Conservation (phyloP, 176 grass and related monocot genomes). For the Oryza glaberrima region DNA sequence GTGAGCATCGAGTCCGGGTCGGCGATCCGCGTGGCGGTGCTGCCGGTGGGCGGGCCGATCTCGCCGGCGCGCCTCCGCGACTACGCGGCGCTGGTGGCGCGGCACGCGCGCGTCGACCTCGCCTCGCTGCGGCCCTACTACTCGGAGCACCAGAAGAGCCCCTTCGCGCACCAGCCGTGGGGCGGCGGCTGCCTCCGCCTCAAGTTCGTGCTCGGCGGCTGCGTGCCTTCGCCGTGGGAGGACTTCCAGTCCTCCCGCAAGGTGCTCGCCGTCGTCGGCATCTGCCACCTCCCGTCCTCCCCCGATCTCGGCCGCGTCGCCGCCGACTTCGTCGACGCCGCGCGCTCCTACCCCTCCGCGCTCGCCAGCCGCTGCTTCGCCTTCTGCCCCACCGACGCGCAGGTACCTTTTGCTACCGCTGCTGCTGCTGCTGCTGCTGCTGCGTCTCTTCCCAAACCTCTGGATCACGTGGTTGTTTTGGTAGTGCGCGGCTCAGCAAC, state of each 20-base stretch:
- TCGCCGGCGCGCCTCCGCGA: constrained; percentile 68
- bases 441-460: constrained; percentile 8
- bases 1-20: constrained; percentile 94
- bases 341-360: constrained; percentile 63
- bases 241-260: constrained; percentile 98
- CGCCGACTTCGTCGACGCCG: constrained; percentile 60
- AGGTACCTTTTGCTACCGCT: constrained; percentile 45
- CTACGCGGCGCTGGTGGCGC: constrained; percentile 72
- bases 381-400: constrained; percentile 85
- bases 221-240: constrained; percentile 89
- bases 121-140: constrained; percentile 87
- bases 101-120: constrained; percentile 73
- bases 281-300: constrained; percentile 82
- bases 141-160: constrained; percentile 97
- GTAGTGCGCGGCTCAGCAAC: not conserved
- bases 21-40: constrained; percentile 83
- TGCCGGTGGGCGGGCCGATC: constrained; percentile 81
- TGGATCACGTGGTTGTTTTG: constrained; percentile 10
- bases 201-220: constrained; percentile 84
- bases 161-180: constrained; percentile 90
- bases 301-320: constrained; percentile 69
- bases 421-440: not conserved
- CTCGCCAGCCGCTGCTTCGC: constrained; percentile 84
- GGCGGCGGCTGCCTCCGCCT: constrained; percentile 76
- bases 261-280: constrained; percentile 87